These are phyloP conservation scores for Cryptosporidium tyzzeri DNA, from an alignment of 169 alveolate genomes.

Conservation along the genomic window DNA sequence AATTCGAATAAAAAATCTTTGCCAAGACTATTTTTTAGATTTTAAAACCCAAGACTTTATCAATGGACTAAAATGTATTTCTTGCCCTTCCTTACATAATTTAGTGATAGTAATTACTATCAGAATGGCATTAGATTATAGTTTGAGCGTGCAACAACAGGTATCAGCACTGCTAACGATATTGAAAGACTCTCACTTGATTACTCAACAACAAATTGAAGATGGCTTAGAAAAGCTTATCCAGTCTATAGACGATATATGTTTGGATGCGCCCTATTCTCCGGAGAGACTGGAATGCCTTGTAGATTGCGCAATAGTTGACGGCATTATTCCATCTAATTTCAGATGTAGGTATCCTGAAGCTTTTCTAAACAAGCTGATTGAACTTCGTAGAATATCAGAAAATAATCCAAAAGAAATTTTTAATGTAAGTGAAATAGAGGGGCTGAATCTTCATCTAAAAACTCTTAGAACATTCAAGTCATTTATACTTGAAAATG, in stretches of 20 bases:
- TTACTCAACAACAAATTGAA: conserved; percentile 73
- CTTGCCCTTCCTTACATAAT: conserved; percentile 70
- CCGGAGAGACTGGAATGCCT: conserved; percentile 73
- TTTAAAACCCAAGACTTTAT: conserved; percentile 66
- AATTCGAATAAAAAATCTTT: conserved; percentile 46
- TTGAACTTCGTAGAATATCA: conserved; percentile 35
- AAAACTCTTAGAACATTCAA: conserved; percentile 44
- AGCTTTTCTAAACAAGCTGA: conserved; percentile 38
- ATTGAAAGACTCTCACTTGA: conserved; percentile 54
- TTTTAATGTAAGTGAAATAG: conserved; percentile 10
- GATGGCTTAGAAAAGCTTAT: conserved; percentile 71
- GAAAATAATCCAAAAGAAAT: conserved; percentile 20
- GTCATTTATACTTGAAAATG: conserved; percentile 55
- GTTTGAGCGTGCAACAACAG: conserved; percentile 63
- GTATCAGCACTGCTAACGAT: conserved; percentile 68
- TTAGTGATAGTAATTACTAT: conserved; percentile 62
- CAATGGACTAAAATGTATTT: conserved; percentile 35
- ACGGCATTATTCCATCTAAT: conserved; percentile 61
- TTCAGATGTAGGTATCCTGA: conserved; percentile 75
- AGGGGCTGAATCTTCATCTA: conserved; percentile 28
- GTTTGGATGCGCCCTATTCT: conserved; percentile 71
- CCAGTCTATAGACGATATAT: conserved; percentile 73
- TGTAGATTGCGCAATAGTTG: conserved; percentile 69
- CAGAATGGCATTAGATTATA: conserved; percentile 74
- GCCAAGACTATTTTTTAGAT: conserved; percentile 73